Evolutionary conservation across 768 basidiomycete genomes (phyloP), one percentile per base, ranked within the genome.

Genomic region (Lepiota venenata): DNA sequence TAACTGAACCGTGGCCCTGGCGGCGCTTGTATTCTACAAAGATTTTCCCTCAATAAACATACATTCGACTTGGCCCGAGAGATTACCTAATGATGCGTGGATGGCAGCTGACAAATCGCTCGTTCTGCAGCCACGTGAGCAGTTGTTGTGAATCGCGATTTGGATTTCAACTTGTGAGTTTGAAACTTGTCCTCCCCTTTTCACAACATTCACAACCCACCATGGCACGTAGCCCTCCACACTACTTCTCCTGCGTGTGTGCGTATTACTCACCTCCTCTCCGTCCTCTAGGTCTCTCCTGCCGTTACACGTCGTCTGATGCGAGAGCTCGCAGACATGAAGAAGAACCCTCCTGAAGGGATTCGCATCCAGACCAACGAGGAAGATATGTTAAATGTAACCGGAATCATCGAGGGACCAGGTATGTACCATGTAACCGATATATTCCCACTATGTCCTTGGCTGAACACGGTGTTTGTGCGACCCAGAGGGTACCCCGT

Each of bases 371-470:
- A 87, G 52, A 83, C 88, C 2, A 88, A 76, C 57, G 94, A 97
- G 48, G 91, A 95, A 64, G 91, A 96, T 64, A 85, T 96, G 73
- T 72, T 93, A 18, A 87, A 92, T 65, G 78, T 98, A 38, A 87
- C 84, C 1, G 94, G 93, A 1, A 84, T 93, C 49, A 91, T 98
- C 15, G 81, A 92, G 64, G 94, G 94, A 0, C 94, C 94, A 57
- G 91, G 93, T 94, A 59, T 64, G 88, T 71, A 2, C 40, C 42
- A 42, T 48, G 52, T 58, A 32, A 51, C n/a, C 38, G 41, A 51
- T 43, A 50, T 51, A 53, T 50, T 50, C 8, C 21, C 14, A 5
- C 32, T 57, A 21, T 55, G 44, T 21, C 44, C 35, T 4, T 29
- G 32, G 27, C 29, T 20, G 44, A 41, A 27, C 54, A 3, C n/a